Conservation (phyloP, 2,329 filamentous ascomycete genomes). For the Sclerotinia nivalis region DNA sequence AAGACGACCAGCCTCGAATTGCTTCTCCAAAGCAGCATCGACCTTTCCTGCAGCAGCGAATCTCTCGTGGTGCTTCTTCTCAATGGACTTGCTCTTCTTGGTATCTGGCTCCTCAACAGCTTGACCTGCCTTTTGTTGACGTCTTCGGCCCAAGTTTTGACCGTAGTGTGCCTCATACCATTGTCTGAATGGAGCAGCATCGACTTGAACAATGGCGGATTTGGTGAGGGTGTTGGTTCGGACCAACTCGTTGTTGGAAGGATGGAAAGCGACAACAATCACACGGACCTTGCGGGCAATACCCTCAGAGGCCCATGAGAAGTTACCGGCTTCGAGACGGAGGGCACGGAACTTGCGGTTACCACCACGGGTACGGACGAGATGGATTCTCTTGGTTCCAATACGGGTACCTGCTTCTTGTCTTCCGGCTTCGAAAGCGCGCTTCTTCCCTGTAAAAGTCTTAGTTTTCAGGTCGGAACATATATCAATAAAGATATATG, state of each 20-base stretch:
- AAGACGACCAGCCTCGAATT: conserved; percentile 98
- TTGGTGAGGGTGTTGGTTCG: conserved; percentile 99
- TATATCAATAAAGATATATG: conserved; percentile 60
- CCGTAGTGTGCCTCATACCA: conserved; percentile 99
- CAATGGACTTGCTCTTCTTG: conserved; percentile 86
- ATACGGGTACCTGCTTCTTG: conserved; percentile 99
- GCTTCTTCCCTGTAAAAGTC: conserved; percentile 77
- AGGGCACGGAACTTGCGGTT: conserved; percentile 99
- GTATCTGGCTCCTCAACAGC: conserved; percentile 59
- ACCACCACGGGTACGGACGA: conserved; percentile 94
- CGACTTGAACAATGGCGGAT: conserved; percentile 97
- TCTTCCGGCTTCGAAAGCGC: conserved; percentile 99
- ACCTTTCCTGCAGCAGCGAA: conserved; percentile 87
- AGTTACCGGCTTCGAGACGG: conserved; percentile 98
- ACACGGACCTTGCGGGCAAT: conserved; percentile 98
- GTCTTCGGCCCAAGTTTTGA: conserved; percentile 80
- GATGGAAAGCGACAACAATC: conserved; percentile 97
- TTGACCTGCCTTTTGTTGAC: conserved; percentile 72
- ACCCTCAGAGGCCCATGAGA: conserved; percentile 98
- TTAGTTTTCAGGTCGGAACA: conserved; percentile 69
- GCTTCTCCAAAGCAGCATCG: conserved; percentile 87
- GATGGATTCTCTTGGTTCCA: conserved; percentile 92
- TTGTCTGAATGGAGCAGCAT: conserved; percentile 98
- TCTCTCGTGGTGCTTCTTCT: conserved; percentile 95
- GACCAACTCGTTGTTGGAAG: conserved; percentile 99